phyloP scores from a whole-genome alignment of 2,329 filamentous ascomycete species.

The Xylaria digitata region DNA sequence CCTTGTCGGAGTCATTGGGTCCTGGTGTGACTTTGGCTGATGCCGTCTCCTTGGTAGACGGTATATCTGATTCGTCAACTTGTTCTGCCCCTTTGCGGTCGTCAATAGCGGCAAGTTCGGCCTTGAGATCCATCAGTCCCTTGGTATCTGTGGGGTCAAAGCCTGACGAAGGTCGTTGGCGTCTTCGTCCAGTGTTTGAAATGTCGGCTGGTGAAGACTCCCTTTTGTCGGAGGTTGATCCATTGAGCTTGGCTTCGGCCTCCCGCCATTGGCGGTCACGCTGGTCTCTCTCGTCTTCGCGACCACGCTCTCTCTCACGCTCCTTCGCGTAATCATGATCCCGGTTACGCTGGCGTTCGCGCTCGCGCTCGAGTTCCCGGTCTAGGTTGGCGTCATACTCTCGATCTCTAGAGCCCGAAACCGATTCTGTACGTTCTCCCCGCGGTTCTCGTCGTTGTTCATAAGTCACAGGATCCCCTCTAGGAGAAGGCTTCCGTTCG shows the following conservation, averaged over 20 bases:
- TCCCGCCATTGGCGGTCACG: slow-evolving; percentile 53
- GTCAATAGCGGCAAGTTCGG: slow-evolving; percentile 60
- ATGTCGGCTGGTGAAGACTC: slow-evolving; percentile 59
- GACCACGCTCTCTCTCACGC: slow-evolving; percentile 32
- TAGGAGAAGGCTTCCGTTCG: slow-evolving; percentile 43
- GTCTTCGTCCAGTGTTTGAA: slow-evolving; percentile 54
- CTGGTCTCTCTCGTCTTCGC: slow-evolving; percentile 41
- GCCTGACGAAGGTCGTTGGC: slow-evolving; percentile 53
- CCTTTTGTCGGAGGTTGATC: slow-evolving; percentile 42
- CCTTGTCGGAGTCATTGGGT: slow-evolving; percentile 37
- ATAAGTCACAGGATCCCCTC: slow-evolving; percentile 40
- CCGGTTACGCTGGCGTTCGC: slow-evolving; percentile 38
- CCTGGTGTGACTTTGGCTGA: slow-evolving; percentile 35
- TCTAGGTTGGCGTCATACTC: slow-evolving; percentile 40
- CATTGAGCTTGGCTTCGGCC: slow-evolving; percentile 53
- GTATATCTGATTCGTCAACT: slow-evolving; percentile 38
- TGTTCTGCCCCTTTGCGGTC: slow-evolving; percentile 45
- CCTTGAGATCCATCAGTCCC: slow-evolving; percentile 62
- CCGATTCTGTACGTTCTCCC: slow-evolving; percentile 41
- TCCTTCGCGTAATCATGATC: slow-evolving; percentile 38
- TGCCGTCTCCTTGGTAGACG: slow-evolving; percentile 33
- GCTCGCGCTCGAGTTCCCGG: slow-evolving; percentile 33
- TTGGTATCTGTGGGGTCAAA: slow-evolving; percentile 67
- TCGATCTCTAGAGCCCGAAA: slow-evolving; percentile 41
- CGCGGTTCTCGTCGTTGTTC: slow-evolving; percentile 46